Evolutionary conservation across 2,329 filamentous ascomycete species (phyloP).

Genomic region (Xylaria sp.): DNA sequence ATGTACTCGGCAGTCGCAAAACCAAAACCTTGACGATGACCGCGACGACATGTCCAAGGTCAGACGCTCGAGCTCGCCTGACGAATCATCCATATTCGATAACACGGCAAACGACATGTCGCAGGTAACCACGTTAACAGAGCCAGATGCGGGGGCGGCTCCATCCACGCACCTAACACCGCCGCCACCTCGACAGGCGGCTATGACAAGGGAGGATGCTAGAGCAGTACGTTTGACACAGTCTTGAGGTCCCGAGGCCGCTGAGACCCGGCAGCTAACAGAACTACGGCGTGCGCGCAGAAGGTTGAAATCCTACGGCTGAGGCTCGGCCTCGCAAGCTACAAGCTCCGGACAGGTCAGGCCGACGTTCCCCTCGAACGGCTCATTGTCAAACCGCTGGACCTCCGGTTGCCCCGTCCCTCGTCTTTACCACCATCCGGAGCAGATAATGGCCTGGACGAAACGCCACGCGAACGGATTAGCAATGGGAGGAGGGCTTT

Average conservation of each 20-base stretch:
- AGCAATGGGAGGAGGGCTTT: constrained; percentile 5
- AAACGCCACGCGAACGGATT: not conserved
- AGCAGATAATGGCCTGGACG: constrained; percentile 35
- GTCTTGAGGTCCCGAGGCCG: no score
- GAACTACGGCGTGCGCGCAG: constrained; percentile 41
- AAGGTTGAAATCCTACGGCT: constrained; percentile 68
- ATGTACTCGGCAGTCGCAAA: constrained; percentile 3
- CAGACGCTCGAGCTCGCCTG: constrained; percentile 41
- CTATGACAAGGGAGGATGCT: constrained; percentile 55
- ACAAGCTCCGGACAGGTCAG: constrained; percentile 77
- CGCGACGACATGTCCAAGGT: constrained; percentile 3
- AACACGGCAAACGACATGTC: constrained; percentile 50
- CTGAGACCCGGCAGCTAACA: constrained; percentile 3
- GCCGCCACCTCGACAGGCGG: constrained; percentile 25
- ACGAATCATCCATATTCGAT: constrained; percentile 55
- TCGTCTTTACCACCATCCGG: constrained; percentile 3
- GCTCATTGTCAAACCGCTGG: constrained; percentile 50
- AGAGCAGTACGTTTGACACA: constrained; percentile 46
- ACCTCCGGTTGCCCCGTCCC: not conserved
- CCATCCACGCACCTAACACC: constrained; percentile 19
- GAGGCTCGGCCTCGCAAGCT: constrained; percentile 70
- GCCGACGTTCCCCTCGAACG: constrained; percentile 65
- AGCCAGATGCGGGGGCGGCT: constrained; percentile 43
- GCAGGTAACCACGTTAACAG: constrained; percentile 53
- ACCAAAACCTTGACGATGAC: constrained; percentile 11